These are phyloP conservation scores for Scheffersomyces quercinus DNA, from an alignment of 1,139 yeast species.

Conservation along the genomic window DNA sequence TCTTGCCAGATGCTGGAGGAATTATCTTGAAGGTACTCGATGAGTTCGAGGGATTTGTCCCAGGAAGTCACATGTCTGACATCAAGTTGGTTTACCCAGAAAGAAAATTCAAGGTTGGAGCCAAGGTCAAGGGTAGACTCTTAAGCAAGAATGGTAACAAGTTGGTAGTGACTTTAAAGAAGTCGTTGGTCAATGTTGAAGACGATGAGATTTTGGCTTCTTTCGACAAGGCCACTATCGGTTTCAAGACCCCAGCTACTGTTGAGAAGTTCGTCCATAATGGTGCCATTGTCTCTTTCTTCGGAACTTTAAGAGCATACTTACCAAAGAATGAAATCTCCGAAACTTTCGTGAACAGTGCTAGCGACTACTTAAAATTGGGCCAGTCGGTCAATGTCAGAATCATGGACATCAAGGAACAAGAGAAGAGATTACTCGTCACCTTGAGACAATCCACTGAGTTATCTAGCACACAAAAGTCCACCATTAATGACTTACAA, in stretches of 20 bases:
- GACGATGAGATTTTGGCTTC: constrained; percentile 56
- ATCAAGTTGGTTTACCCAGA: constrained; percentile 85
- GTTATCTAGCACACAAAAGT: constrained; percentile 49
- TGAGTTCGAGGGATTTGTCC: constrained; percentile 73
- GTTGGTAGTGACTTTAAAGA: constrained; percentile 72
- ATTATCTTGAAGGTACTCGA: constrained; percentile 65
- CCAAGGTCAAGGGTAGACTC: constrained; percentile 74
- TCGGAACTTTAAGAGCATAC: constrained; percentile 75
- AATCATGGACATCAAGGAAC: constrained; percentile 58
- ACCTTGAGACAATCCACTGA: constrained; percentile 70
- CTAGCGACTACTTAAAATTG: constrained; percentile 73
- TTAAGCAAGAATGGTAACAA: constrained; percentile 40
- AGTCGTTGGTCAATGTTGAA: constrained; percentile 71
- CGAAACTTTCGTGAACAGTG: constrained; percentile 78
- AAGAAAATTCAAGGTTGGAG: constrained; percentile 82
- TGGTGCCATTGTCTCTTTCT: constrained; percentile 85
- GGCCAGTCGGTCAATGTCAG: constrained; percentile 86
- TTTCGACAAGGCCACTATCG: constrained; percentile 55
- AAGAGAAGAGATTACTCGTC: constrained; percentile 59
- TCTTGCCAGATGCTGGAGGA: constrained; percentile 65
- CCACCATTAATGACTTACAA: constrained; percentile 47
- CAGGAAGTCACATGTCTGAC: constrained; percentile 79
- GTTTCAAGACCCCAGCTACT: constrained; percentile 71
- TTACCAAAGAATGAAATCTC: constrained; percentile 87
- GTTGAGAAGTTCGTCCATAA: constrained; percentile 69